A percentile compares a stretch with the other conserved stretches of the same genome.
Evolutionary conservation across 306 rosid genomes (phyloP).

Genomic region (Bauhinia variegata): DNA sequence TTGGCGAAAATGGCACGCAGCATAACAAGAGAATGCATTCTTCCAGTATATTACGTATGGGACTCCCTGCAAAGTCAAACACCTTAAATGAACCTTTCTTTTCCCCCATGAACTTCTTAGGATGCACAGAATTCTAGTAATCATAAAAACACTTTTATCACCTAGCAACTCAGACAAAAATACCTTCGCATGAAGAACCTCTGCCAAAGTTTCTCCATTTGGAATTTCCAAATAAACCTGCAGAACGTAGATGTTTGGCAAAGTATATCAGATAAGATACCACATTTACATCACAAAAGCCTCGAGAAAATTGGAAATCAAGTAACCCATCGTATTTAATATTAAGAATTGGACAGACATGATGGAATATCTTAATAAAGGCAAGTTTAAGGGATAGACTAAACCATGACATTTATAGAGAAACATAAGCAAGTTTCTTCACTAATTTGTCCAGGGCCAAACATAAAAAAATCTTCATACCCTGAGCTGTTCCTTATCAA

Average conservation of each 20-base stretch:
- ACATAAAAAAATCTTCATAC: constrained; percentile 21
- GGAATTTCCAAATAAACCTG: constrained; percentile 94
- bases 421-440: constrained; percentile 13
- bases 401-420: background rate
- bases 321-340: constrained; percentile 5
- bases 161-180: constrained; percentile 34
- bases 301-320: constrained; percentile 5
- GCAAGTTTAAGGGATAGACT: constrained; percentile 17
- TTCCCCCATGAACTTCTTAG: constrained; percentile 17
- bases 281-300: constrained; percentile 7
- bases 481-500: background rate
- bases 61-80: constrained; percentile 73
- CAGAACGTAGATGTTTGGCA: constrained; percentile 19
- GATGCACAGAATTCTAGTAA: constrained; percentile 12
- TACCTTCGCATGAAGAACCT: constrained; percentile 82
- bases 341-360: constrained; percentile 11
- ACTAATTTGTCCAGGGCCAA: background rate
- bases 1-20: constrained; percentile 88
- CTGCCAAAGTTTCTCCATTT: constrained; percentile 72
- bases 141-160: background rate
- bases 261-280: constrained; percentile 33
- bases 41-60: constrained; percentile 93
- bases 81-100: constrained; percentile 32
- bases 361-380: background rate
- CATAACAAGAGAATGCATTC: constrained; percentile 63